Evolutionary conservation across 345 rosid genomes (phyloP).

Genomic region (thale cress (Arabidopsis thaliana)): TAIR10.1 NC_003070.9:21146501-21147000

Average conservation of each 20-base stretch:
- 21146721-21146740: conserved; percentile 12
- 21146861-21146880: conserved; percentile 63
- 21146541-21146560: not conserved
- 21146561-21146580: not conserved
- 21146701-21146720: conserved; percentile 8
- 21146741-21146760: conserved; percentile 8
- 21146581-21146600: not conserved
- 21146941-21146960: not conserved
- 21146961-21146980: not conserved
- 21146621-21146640: not conserved
- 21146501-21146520: not conserved
- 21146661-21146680: conserved; percentile 1
- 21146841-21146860: conserved; percentile 70
- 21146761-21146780: conserved; percentile 62
- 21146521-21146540: not conserved
- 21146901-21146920: conserved; percentile 50
- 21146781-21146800: conserved; percentile 58
- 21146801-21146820: conserved; percentile 67
- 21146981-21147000: not conserved
- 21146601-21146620: not conserved
- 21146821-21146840: conserved; percentile 66
- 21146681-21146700: not conserved
- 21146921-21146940: not conserved
- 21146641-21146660: not conserved
- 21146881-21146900: conserved; percentile 72